These are phyloP conservation scores for Leccinum rimulosum DNA, from an alignment of 768 basidiomycete species.

Conservation along the genomic window DNA sequence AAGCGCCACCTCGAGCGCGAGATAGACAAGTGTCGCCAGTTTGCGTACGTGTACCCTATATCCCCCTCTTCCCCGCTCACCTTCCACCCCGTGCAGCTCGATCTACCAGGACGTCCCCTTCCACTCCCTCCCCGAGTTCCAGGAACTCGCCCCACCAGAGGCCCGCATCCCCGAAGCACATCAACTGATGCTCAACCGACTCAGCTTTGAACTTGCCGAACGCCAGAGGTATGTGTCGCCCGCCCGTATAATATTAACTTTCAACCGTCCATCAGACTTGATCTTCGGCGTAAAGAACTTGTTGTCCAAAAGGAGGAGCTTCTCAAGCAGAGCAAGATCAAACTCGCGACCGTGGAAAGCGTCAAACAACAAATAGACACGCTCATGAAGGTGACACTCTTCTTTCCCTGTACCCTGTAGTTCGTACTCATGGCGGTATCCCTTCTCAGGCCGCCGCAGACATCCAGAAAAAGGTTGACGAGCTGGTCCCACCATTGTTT, in stretches of 20 bases:
- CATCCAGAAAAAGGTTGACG: conserved; percentile 73
- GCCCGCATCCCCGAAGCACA: conserved; percentile 67
- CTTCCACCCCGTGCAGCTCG: conserved; percentile 47
- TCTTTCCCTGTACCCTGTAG: conserved; percentile 1
- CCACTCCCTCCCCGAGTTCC: conserved; percentile 67
- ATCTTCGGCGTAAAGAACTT: conserved; percentile 68
- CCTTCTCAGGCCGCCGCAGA: conserved; percentile 60
- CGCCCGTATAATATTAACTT: neutral
- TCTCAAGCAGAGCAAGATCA: conserved; percentile 75
- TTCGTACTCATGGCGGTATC: conserved; percentile 12
- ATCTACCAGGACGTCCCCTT: conserved; percentile 87
- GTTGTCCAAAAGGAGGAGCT: conserved; percentile 71
- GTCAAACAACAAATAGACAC: conserved; percentile 77
- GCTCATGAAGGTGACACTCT: conserved; percentile 59
- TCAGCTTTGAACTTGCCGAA: conserved; percentile 85
- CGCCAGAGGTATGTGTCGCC: conserved; percentile 65
- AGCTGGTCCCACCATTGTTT: conserved; percentile 50
- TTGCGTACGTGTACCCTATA: conserved; percentile 57
- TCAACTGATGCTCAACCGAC: conserved; percentile 82
- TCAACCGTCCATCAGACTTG: conserved; percentile 49
- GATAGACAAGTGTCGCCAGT: conserved; percentile 90
- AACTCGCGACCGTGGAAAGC: conserved; percentile 67
- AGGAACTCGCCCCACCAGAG: conserved; percentile 64
- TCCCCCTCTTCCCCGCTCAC: neutral
- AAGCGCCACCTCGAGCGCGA: conserved; percentile 87